A percentile compares a stretch with the other conserved stretches of the same genome.
These are phyloP conservation scores for Naganishia liquefaciens DNA, from an alignment of 1,284 basidiomycete genomes.

Conservation along the genomic window DNA sequence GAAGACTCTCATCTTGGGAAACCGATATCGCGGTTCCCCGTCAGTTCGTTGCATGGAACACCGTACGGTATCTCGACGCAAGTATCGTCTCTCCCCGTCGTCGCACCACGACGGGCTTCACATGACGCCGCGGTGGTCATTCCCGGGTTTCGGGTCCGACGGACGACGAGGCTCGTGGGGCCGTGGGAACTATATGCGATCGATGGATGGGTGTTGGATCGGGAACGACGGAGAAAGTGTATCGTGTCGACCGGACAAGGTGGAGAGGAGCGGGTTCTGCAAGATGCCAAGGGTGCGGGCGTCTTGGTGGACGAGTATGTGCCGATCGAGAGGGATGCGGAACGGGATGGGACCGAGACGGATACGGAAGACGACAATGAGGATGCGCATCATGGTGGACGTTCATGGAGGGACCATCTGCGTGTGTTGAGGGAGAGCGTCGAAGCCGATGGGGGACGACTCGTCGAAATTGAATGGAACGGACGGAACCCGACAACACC, in stretches of 20 bases:
- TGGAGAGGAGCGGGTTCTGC: not conserved
- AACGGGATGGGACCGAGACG: not conserved
- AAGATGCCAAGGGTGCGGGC: not conserved
- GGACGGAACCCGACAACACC: not conserved
- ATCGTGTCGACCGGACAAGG: not conserved
- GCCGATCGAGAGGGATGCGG: not conserved
- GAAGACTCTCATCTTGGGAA: not conserved
- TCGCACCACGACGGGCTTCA: not conserved
- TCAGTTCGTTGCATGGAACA: too few relatives aligned
- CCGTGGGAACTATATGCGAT: constrained; percentile 15
- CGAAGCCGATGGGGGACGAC: constrained; percentile 14
- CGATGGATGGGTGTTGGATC: constrained; percentile 19
- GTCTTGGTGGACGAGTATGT: constrained; percentile 14
- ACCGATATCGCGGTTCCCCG: not conserved
- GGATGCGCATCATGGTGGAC: too few relatives aligned
- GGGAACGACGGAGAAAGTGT: not conserved
- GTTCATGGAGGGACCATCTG: constrained; percentile 1
- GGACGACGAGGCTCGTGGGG: not conserved
- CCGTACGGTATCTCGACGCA: too few relatives aligned
- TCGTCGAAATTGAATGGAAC: constrained; percentile 1
- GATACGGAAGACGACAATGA: not conserved
- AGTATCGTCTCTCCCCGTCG: not conserved
- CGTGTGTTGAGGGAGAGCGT: not conserved
- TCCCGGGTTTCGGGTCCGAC: not conserved
- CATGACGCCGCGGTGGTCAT: not conserved